Evolutionary conservation across 2,329 filamentous ascomycete genomes (phyloP).

Genomic region (Trichoderma aggressivum): DNA sequence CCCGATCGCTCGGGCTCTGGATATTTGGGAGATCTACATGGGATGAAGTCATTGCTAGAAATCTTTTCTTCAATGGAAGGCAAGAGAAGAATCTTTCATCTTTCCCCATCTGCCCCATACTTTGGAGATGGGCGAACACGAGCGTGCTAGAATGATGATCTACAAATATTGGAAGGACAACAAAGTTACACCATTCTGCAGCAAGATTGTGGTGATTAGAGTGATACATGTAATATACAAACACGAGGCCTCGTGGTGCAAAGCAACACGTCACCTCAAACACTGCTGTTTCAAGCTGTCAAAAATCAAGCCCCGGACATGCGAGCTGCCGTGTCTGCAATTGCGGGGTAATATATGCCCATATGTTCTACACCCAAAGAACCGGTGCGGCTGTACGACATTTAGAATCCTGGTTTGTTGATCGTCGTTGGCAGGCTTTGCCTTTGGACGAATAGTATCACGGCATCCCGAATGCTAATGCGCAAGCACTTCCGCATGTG

Average conservation of each 20-base stretch:
- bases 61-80: neutral
- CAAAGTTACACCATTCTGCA: neutral
- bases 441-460: neutral
- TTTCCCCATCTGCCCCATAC: neutral
- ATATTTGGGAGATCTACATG: neutral
- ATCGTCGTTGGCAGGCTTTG: neutral
- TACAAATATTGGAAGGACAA: neutral
- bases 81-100: neutral
- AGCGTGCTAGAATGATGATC: neutral
- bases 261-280: neutral
- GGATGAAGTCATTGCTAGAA: neutral
- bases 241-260: neutral
- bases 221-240: neutral
- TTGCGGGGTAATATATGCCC: slow-evolving; percentile 1
- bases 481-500: neutral
- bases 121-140: neutral
- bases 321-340: neutral
- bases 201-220: neutral
- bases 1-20: slow-evolving; percentile 7
- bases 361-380: neutral
- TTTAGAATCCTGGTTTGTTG: neutral
- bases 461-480: neutral
- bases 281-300: neutral
- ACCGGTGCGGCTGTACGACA: neutral
- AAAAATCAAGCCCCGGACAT: neutral